phyloP scores from a whole-genome alignment of 768 basidiomycete species.

The Tremella yokohamensis region DNA sequence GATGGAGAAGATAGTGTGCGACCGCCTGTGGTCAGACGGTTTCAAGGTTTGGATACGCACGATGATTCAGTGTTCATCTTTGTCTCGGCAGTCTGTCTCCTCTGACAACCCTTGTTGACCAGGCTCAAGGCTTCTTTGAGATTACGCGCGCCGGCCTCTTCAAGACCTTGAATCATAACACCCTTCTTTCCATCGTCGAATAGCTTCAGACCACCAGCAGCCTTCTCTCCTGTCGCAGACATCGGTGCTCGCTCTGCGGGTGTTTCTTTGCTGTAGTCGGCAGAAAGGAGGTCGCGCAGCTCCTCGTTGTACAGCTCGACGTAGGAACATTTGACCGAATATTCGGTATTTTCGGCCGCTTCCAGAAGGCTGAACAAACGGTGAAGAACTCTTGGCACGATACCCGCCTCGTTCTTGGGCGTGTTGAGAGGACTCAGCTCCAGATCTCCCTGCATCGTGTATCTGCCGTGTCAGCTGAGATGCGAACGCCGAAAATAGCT shows the following conservation, averaged over 20 bases:
- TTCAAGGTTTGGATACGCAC: slow-evolving; percentile 20
- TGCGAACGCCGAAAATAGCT: slow-evolving; percentile 46
- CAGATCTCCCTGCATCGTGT: slow-evolving; percentile 95
- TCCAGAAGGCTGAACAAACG: slow-evolving; percentile 87
- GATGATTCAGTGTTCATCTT: slow-evolving; percentile 79
- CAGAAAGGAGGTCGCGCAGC: slow-evolving; percentile 82
- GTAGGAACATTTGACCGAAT: slow-evolving; percentile 87
- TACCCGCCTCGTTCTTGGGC: slow-evolving; percentile 83
- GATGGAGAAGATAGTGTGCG: slow-evolving; percentile 96
- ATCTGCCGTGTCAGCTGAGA: slow-evolving; percentile 48
- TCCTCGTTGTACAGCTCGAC: slow-evolving; percentile 98
- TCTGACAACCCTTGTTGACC: slow-evolving; percentile 80
- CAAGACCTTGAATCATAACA: slow-evolving; percentile 89
- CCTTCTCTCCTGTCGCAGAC: slow-evolving; percentile 6
- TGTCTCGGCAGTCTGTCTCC: slow-evolving; percentile 88
- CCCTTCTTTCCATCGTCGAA: slow-evolving; percentile 87
- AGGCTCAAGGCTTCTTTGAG: slow-evolving; percentile 77
- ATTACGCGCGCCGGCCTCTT: slow-evolving; percentile 79
- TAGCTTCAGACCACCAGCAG: slow-evolving; percentile 65
- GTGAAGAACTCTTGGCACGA: slow-evolving; percentile 91
- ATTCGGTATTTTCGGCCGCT: slow-evolving; percentile 65
- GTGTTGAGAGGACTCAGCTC: slow-evolving; percentile 60
- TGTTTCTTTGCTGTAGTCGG: slow-evolving; percentile 57
- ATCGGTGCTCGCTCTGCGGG: slow-evolving; percentile 12
- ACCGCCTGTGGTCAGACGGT: slow-evolving; percentile 60